phyloP scores from a whole-genome alignment of 73 alveolate species.

The Tetrahymena thermophila region DNA sequence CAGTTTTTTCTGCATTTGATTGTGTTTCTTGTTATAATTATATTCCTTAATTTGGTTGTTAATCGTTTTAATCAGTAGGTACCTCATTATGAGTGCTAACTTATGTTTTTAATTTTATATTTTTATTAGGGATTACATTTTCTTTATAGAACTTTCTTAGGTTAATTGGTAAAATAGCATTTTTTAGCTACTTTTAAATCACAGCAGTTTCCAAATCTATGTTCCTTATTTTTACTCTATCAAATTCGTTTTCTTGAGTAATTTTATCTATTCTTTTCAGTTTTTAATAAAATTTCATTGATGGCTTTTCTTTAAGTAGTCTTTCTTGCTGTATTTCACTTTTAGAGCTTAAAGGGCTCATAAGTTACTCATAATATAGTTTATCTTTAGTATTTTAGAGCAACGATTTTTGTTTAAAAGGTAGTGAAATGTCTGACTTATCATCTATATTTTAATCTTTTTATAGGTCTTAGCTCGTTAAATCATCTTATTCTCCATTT shows the following conservation, averaged over 20 bases:
- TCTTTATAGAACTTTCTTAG: background rate
- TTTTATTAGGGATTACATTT: background rate
- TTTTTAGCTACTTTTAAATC: background rate
- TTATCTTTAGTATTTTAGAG: background rate
- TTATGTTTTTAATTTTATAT: background rate
- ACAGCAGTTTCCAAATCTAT: background rate
- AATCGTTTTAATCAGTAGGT: background rate
- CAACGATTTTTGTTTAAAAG: background rate
- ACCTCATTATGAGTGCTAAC: background rate
- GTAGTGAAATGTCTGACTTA: background rate
- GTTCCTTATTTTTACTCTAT: background rate
- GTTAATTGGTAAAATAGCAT: background rate
- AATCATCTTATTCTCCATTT: background rate
- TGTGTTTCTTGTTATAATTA: background rate
- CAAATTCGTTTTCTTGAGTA: background rate
- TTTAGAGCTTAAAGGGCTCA: background rate
- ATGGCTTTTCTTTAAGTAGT: background rate
- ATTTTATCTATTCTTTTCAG: background rate
- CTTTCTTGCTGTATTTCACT: background rate
- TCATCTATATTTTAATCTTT: background rate
- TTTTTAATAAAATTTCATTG: background rate
- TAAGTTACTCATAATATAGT: background rate
- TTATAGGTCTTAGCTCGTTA: background rate
- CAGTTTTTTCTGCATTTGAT: background rate
- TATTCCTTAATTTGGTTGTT: background rate